Percentiles rank a stretch among this genome's conserved stretches.
Evolutionary conservation across 345 rosid genomes (phyloP).

Genomic region (Carallia brachiata): DNA sequence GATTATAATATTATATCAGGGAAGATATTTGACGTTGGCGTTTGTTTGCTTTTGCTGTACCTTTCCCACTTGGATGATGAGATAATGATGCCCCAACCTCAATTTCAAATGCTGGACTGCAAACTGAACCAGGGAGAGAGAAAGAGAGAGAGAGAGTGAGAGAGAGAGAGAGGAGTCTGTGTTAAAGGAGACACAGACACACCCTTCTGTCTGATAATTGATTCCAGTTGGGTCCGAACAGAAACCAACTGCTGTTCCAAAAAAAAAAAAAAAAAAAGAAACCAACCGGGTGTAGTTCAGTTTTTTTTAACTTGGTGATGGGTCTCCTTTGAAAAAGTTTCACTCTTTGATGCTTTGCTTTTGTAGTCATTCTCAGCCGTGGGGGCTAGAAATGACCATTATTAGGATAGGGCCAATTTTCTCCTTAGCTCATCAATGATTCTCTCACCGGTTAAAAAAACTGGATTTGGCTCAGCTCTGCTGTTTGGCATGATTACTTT

Average conservation of each 20-base stretch:
- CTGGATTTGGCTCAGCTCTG: slow-evolving; percentile 43
- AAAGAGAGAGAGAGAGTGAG: slow-evolving; percentile 26
- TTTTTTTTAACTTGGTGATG: slow-evolving; percentile 21
- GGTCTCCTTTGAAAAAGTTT: slow-evolving; percentile 30
- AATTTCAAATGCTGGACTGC: slow-evolving; percentile 41
- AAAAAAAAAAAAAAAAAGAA: slow-evolving; percentile 4
- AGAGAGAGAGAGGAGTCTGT: slow-evolving; percentile 13
- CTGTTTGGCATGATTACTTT: slow-evolving; percentile 45
- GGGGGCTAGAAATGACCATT: slow-evolving; percentile 23
- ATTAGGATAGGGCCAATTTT: slow-evolving; percentile 34
- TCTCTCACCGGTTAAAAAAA: slow-evolving; percentile 39
- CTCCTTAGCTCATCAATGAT: slow-evolving; percentile 48
- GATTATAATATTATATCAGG: slow-evolving; percentile 13
- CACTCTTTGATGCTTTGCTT: slow-evolving; percentile 25
- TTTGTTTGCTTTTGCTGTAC: slow-evolving; percentile 43
- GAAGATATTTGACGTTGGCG: slow-evolving; percentile 23
- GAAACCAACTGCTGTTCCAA: slow-evolving; percentile 28
- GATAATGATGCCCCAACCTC: slow-evolving; percentile 61
- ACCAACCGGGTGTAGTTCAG: slow-evolving; percentile 39
- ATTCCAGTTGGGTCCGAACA: slow-evolving; percentile 51
- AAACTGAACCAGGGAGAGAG: slow-evolving; percentile 11
- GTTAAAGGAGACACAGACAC: not conserved
- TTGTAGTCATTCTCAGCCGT: slow-evolving; percentile 33
- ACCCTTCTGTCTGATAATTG: slow-evolving; percentile 44
- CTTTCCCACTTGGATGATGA: slow-evolving; percentile 68